These are phyloP conservation scores for Mycena haematopus DNA, from an alignment of 768 basidiomycete species.

Conservation along the genomic window DNA sequence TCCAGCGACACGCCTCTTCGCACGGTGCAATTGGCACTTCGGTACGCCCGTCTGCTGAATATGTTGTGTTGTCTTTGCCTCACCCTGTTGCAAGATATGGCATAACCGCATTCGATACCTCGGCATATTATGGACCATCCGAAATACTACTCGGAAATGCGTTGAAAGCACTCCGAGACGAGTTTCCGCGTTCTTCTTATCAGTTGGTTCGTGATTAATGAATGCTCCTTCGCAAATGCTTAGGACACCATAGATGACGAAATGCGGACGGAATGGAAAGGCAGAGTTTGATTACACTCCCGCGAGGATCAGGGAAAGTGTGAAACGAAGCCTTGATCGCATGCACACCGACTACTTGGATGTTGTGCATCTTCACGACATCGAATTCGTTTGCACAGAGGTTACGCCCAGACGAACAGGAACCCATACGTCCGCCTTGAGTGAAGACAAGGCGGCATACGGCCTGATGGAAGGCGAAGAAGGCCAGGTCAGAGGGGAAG, in stretches of 20 bases:
- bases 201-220: conserved; percentile 58
- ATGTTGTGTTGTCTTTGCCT: conserved; percentile 7
- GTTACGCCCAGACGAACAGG: conserved; percentile 59
- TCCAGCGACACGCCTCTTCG: conserved; percentile 63
- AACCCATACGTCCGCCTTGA: conserved; percentile 61
- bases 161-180: conserved; percentile 59
- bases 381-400: conserved; percentile 73
- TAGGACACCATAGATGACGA: conserved; percentile 67
- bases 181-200: conserved; percentile 83
- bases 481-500: conserved; percentile 63
- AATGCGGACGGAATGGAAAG: conserved; percentile 80
- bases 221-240: neutral
- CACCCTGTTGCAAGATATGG: conserved; percentile 64
- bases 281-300: conserved; percentile 79
- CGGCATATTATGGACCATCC: conserved; percentile 80
- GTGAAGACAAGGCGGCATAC: conserved; percentile 60
- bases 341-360: conserved; percentile 82
- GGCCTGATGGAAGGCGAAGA: conserved; percentile 68
- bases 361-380: conserved; percentile 82
- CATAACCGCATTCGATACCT: conserved; percentile 81
- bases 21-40: conserved; percentile 74
- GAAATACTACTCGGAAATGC: conserved; percentile 78
- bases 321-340: conserved; percentile 69
- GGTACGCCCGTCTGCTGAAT: conserved; percentile 51
- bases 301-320: conserved; percentile 64